Percentiles rank a stretch among this genome's conserved stretches.
Conservation (phyloP, 371 early-diverging fungal genomes). For the Mortierella sp. region DNA sequence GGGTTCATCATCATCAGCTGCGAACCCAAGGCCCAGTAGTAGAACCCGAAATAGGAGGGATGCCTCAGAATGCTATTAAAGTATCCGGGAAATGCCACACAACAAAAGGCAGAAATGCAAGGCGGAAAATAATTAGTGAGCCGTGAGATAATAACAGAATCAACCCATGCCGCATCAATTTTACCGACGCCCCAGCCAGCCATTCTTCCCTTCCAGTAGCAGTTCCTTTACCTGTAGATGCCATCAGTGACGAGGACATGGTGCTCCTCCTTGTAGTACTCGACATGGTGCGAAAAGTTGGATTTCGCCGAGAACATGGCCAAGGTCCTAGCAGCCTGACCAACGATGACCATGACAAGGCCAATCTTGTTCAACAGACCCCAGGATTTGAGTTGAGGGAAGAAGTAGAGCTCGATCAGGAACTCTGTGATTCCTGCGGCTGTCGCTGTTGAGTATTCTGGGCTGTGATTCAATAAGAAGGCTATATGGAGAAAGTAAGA, state of each 20-base stretch:
- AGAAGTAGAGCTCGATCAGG: conserved; percentile 74
- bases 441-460: conserved; percentile 81
- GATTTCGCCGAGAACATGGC: conserved; percentile 87
- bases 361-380: conserved; percentile 71
- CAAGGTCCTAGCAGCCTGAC: conserved; percentile 77
- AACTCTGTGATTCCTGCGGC: conserved; percentile 77
- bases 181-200: background rate
- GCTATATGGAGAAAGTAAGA: conserved; percentile 60
- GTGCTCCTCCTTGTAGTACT: conserved; percentile 68
- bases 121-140: background rate
- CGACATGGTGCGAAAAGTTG: conserved; percentile 87
- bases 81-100: background rate
- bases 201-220: background rate
- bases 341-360: conserved; percentile 67
- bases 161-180: background rate
- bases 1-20: conserved; percentile 84
- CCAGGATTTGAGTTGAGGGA: conserved; percentile 70
- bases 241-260: conserved; percentile 86
- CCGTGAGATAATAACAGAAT: background rate
- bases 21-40: conserved; percentile 84
- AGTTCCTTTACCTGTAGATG: conserved; percentile 75
- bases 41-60: conserved; percentile 93
- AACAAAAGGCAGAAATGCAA: background rate
- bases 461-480: conserved; percentile 83
- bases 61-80: conserved; percentile 77